phyloP scores from a whole-genome alignment of 2,329 filamentous ascomycete genomes.

The Penicillium sp. region DNA sequence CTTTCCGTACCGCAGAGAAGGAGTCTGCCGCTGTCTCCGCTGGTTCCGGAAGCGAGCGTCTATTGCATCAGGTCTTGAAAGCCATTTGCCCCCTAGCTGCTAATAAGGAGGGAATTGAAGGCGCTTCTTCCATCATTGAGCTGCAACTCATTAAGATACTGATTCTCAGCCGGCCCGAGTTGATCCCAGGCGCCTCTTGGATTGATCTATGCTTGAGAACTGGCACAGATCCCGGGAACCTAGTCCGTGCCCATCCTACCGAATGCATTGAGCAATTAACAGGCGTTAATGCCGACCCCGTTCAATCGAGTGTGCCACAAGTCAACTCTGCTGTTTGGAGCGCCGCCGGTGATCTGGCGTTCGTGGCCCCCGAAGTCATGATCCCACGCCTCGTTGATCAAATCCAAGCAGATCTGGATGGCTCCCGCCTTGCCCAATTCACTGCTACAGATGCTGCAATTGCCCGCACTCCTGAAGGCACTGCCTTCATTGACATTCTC shows the following conservation, averaged over 20 bases:
- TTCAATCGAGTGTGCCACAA: slow-evolving; percentile 35
- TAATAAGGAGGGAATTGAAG: slow-evolving; percentile 22
- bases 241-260: slow-evolving; percentile 66
- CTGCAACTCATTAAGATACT: slow-evolving; percentile 74
- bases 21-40: slow-evolving; percentile 69
- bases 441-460: slow-evolving; percentile 91
- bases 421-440: slow-evolving; percentile 66
- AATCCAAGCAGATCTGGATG: slow-evolving; percentile 71
- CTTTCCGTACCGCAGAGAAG: slow-evolving; percentile 69
- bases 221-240: slow-evolving; percentile 76
- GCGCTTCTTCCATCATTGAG: slow-evolving; percentile 57
- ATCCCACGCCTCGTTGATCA: slow-evolving; percentile 73
- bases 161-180: slow-evolving; percentile 72
- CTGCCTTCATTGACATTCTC: slow-evolving; percentile 84
- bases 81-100: slow-evolving; percentile 40
- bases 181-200: slow-evolving; percentile 80
- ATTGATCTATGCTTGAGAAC: slow-evolving; percentile 82
- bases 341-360: slow-evolving; percentile 86
- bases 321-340: slow-evolving; percentile 71
- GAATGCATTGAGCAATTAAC: slow-evolving; percentile 69
- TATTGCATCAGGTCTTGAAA: slow-evolving; percentile 58
- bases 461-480: slow-evolving; percentile 85
- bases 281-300: slow-evolving; percentile 48
- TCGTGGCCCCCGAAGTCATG: slow-evolving; percentile 83
- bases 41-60: slow-evolving; percentile 62